Conservation (phyloP, 305 asterid species). For the Solanum hybrid region DNA sequence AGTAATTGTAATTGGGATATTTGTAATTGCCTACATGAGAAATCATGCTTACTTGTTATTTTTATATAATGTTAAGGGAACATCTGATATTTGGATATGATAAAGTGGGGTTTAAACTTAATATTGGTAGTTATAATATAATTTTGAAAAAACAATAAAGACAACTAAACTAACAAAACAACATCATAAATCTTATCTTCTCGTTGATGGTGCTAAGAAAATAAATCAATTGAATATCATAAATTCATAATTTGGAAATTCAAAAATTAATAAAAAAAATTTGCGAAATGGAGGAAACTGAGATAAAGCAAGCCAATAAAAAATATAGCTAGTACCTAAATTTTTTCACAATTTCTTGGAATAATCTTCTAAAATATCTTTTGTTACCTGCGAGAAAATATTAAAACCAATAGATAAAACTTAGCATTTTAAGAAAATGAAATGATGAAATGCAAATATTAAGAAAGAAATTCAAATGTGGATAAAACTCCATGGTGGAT, state of each 20-base stretch:
- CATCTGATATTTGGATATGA: too few species aligned
- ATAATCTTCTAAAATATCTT: not conserved
- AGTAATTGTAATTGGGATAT: too few species aligned
- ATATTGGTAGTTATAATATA: too few species aligned
- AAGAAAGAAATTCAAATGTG: not conserved
- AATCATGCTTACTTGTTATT: too few species aligned
- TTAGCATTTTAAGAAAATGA: not conserved
- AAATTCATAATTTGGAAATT: not conserved
- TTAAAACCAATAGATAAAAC: not conserved
- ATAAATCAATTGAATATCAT: not conserved
- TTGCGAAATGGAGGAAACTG: not conserved
- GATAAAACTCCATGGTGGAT: not conserved
- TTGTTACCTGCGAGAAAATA: not conserved
- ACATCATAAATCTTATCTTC: too few species aligned
- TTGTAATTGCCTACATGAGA: too few species aligned
- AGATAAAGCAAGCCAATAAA: not conserved
- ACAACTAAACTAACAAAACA: too few species aligned
- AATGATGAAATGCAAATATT: not conserved
- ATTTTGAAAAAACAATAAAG: too few species aligned
- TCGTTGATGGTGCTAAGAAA: not conserved
- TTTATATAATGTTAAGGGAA: too few species aligned
- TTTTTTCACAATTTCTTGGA: not conserved
- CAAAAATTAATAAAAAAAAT: too few species aligned
- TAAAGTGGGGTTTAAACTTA: too few species aligned
- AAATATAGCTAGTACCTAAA: not conserved